Evolutionary conservation across 2,329 filamentous ascomycete species (phyloP), one percentile per base, ranked within the genome.

Genomic region (Eutypa lata): DNA sequence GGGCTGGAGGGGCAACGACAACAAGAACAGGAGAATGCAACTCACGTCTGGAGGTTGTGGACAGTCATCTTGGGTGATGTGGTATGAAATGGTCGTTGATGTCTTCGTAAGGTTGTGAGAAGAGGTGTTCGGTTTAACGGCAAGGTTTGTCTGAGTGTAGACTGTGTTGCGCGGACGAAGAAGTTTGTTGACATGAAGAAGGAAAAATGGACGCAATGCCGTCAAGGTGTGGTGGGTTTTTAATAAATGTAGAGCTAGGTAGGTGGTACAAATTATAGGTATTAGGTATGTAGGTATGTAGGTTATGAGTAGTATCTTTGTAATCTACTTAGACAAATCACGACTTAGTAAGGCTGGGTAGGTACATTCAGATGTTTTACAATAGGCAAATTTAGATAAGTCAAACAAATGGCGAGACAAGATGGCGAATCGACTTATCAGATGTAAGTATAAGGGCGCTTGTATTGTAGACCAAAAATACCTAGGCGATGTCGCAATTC

Each of bases 11-110:
- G 13, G 46, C 16, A 14, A 18, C 22, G 33, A 13, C n/a, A 42
- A 21, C 31, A 40, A 24, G 19, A 40, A 31, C 28, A 21, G n/a
- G 16, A 18, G 21, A 18, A 26, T 28, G 24, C 31, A 33, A 68
- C 72, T 63, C 60, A 74, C 73, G 62, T 67, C 43, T 60, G 53
- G 54, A 75, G 58, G 62, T 68, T 70, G 68, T 75, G 71, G 61
- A 76, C 68, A 59, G 68, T 69, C 73, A 76, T 76, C 53, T 68
- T 75, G 69, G 71, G 67, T 55, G 56, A 61, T n/a, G 67, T 70
- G 40, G 69, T 65, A 49, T 72, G 70, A 57, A 76, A 75, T 40
- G 68, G 58, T 58, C 64, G 42, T 45, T 26, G 58, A 58, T 64
- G 42, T 45, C 22, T n/a, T 6, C 40, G 40, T 43, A 43, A 24